Base-by-base conservation (phyloP, 2,329 filamentous ascomycete genomes). In the Phaeosphaeriaceae sp. region DNA sequence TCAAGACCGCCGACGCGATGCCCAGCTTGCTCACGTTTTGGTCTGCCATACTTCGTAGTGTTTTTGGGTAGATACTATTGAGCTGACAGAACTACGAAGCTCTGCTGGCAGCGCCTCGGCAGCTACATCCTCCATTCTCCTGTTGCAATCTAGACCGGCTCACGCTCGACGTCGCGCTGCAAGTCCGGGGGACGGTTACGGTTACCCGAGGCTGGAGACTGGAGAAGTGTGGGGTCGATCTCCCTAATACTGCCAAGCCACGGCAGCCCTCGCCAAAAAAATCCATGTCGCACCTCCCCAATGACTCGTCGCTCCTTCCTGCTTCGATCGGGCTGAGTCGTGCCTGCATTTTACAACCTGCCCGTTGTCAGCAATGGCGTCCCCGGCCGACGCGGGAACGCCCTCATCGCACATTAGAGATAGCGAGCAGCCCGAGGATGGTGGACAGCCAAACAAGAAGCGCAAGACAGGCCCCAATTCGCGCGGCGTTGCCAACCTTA, bases 401-500 rank as follows among this genome's bases (percentile, higher is more conserved):
- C 62, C 61, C 48, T 57, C 62, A 40, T 66, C 65, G 55, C 54
- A 56, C 56, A 22, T 47, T 42, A 61, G 60, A 21, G 62, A 68
- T 58, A 58, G 65, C 45, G 57, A 47, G 25, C 54, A 47, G 31
- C 54, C 56, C 19, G 63, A 60, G 24, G 61, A 66, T 52, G 66
- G 61, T 33, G 25, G 25, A 4, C 62, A 62, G 52, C 46, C 65
- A 21, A 61, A 62, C 50, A 77, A 78, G 65, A 73, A 71, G 60
- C 75, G 76, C 51, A 70, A 71, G 51, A 74, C 72, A 17, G 78
- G 74, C 56, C 71, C 79, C 25, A 79, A 76, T 47, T 81, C 90
- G 58, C 87, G 92, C 66, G 93, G 91, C 63, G 93, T 96, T 55
- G 92, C 92, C 63, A 94, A 91, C 71, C 84, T 97, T 73, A 96